These are phyloP conservation scores for Colletotrichum sidae DNA, from an alignment of 2,329 filamentous ascomycete species.

Conservation along the genomic window DNA sequence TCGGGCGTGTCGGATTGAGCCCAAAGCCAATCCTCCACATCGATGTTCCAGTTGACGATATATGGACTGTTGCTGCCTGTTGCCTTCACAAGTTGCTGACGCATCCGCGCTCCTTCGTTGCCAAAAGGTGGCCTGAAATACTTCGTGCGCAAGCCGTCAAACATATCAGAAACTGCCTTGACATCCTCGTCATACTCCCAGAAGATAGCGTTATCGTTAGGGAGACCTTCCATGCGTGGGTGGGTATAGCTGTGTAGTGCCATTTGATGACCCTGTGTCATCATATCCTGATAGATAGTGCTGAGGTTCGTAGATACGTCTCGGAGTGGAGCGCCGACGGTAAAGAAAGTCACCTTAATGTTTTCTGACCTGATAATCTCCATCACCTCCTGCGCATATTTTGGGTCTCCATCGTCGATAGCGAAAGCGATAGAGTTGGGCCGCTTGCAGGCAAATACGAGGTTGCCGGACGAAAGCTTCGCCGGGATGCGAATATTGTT, in stretches of 20 bases:
- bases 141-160: slow-evolving; percentile 45
- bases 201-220: slow-evolving; percentile 65
- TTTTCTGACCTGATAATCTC: slow-evolving; percentile 70
- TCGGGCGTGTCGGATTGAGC: slow-evolving; percentile 70
- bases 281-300: slow-evolving; percentile 73
- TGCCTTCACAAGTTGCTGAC: slow-evolving; percentile 69
- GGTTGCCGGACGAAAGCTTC: slow-evolving; percentile 70
- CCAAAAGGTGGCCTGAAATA: slow-evolving; percentile 80
- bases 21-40: slow-evolving; percentile 79
- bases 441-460: slow-evolving; percentile 73
- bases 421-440: slow-evolving; percentile 79
- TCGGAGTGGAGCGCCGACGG: slow-evolving; percentile 71
- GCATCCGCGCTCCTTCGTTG: slow-evolving; percentile 74
- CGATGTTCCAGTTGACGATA: slow-evolving; percentile 76
- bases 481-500: slow-evolving; percentile 62
- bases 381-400: slow-evolving; percentile 54
- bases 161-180: slow-evolving; percentile 55
- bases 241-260: slow-evolving; percentile 77
- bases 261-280: slow-evolving; percentile 72
- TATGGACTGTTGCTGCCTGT: slow-evolving; percentile 62
- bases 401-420: slow-evolving; percentile 75
- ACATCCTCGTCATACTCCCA: slow-evolving; percentile 72
- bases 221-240: slow-evolving; percentile 71
- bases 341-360: slow-evolving; percentile 79
- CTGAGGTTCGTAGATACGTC: slow-evolving; percentile 71